Conservation (phyloP, 768 basidiomycete genomes). For the Mycena indigotica region DNA sequence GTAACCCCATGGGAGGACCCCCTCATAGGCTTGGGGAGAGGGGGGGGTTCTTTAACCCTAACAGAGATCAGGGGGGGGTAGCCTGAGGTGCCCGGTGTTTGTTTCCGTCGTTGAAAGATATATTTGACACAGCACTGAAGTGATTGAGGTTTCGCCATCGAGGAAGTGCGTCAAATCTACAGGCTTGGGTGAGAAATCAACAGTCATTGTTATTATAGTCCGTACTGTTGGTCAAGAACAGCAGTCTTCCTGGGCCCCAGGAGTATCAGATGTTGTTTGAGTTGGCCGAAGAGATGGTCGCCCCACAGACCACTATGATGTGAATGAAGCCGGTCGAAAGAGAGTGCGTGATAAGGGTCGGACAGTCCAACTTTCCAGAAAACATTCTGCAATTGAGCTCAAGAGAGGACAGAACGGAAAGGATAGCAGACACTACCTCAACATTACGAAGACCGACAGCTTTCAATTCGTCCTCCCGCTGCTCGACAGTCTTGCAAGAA, state of each 20-base stretch:
- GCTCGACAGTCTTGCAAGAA: neutral
- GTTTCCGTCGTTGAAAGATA: conserved; percentile 36
- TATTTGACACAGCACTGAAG: conserved; percentile 27
- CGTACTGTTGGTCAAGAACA: conserved; percentile 30
- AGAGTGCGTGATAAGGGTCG: conserved; percentile 35
- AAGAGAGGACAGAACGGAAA: conserved; percentile 7
- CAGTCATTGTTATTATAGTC: conserved; percentile 6
- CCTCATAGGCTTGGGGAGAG: too few relatives aligned
- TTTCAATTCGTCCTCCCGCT: conserved; percentile 27
- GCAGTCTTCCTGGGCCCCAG: conserved; percentile 16
- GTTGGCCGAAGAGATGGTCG: conserved; percentile 32
- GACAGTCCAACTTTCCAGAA: conserved; percentile 41
- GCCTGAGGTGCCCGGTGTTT: too few relatives aligned
- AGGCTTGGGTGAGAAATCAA: neutral
- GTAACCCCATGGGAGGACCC: too few relatives aligned
- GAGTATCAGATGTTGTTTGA: conserved; percentile 26
- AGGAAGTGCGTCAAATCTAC: conserved; percentile 33
- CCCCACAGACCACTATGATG: conserved; percentile 35
- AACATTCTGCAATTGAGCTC: conserved; percentile 31
- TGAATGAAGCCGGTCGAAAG: conserved; percentile 43
- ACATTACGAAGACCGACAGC: conserved; percentile 24
- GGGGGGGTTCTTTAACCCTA: too few relatives aligned
- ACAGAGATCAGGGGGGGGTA: too few relatives aligned
- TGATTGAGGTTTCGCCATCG: conserved; percentile 38
- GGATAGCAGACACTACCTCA: conserved; percentile 22